Percentiles rank a stretch among this genome's conserved stretches.
Evolutionary conservation across 106 monocot species (phyloP).

Genomic region (Alisma plantagoaquatica): DNA sequence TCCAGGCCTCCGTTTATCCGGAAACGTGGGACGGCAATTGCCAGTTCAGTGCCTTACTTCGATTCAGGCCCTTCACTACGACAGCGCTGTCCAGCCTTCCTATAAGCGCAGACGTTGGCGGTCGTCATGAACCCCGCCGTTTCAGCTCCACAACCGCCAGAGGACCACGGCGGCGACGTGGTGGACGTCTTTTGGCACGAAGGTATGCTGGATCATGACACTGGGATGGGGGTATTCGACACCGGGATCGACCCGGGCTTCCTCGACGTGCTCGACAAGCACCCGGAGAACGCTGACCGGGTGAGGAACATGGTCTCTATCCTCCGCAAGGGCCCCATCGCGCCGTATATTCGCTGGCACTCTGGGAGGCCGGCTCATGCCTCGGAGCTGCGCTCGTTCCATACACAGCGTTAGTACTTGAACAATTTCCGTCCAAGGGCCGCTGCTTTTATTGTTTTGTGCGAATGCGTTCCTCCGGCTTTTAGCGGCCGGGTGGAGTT

Average conservation of each 20-base stretch:
- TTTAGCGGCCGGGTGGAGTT: neutral
- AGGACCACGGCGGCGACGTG: constrained; percentile 2
- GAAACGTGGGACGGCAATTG: too few species aligned
- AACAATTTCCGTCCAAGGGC: too few species aligned
- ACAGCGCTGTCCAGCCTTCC: too few species aligned
- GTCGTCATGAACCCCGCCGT: neutral
- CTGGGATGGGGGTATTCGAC: constrained; percentile 78
- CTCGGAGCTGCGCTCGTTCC: constrained; percentile 70
- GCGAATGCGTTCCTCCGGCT: neutral
- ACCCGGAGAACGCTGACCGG: constrained; percentile 88
- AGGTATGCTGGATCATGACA: constrained; percentile 64
- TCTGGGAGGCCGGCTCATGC: constrained; percentile 36
- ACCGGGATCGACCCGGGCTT: constrained; percentile 65
- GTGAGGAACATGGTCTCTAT: constrained; percentile 86
- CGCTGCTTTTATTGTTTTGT: neutral
- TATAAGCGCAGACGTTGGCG: too few species aligned
- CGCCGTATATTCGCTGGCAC: constrained; percentile 61
- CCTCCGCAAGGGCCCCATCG: constrained; percentile 73
- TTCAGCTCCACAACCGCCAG: neutral
- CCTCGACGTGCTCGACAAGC: constrained; percentile 83
- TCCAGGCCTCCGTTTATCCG: too few species aligned
- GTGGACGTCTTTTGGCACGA: constrained; percentile 83
- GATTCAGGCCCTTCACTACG: too few species aligned
- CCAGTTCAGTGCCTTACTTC: too few species aligned
- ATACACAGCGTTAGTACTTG: constrained; percentile 67